phyloP scores from a whole-genome alignment of 306 rosid genomes.

The Hylodesmum podocarpum region DNA sequence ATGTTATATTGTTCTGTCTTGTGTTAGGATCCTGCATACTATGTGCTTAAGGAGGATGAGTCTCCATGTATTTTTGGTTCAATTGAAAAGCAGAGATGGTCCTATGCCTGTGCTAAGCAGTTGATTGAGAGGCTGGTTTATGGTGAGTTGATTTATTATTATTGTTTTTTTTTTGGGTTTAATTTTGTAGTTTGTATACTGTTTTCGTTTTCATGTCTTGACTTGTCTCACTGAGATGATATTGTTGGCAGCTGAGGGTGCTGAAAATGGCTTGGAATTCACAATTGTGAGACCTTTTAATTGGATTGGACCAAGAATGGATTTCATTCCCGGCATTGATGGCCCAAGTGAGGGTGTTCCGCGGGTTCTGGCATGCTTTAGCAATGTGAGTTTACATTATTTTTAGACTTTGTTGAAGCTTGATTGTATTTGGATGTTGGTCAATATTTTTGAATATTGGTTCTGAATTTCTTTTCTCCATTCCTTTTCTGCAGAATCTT shows the following conservation, averaged over 20 bases:
- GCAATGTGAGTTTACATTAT: constrained; percentile 50
- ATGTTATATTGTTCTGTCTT: constrained; percentile 1
- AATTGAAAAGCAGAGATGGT: constrained; percentile 96
- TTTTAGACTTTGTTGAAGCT: neutral
- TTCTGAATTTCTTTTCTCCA: neutral
- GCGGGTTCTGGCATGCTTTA: constrained; percentile 91
- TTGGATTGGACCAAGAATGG: constrained; percentile 98
- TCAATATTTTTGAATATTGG: neutral
- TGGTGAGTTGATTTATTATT: constrained; percentile 61
- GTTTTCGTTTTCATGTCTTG: neutral
- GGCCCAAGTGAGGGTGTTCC: constrained; percentile 99
- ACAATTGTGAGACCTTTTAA: constrained; percentile 93
- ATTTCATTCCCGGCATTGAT: constrained; percentile 94
- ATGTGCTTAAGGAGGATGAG: constrained; percentile 71
- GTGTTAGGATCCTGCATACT: constrained; percentile 81
- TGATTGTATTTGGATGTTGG: neutral
- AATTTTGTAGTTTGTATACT: neutral
- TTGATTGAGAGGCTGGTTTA: constrained; percentile 90
- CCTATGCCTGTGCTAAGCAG: constrained; percentile 95
- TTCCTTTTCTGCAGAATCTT: constrained; percentile 63
- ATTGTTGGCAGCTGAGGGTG: constrained; percentile 76
- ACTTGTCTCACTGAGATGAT: constrained; percentile 10
- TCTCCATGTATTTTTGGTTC: constrained; percentile 96
- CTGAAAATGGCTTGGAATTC: constrained; percentile 85
- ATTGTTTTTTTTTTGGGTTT: neutral